These are phyloP conservation scores for Claviceps sp. DNA, from an alignment of 2,329 filamentous ascomycete species.

Conservation along the genomic window DNA sequence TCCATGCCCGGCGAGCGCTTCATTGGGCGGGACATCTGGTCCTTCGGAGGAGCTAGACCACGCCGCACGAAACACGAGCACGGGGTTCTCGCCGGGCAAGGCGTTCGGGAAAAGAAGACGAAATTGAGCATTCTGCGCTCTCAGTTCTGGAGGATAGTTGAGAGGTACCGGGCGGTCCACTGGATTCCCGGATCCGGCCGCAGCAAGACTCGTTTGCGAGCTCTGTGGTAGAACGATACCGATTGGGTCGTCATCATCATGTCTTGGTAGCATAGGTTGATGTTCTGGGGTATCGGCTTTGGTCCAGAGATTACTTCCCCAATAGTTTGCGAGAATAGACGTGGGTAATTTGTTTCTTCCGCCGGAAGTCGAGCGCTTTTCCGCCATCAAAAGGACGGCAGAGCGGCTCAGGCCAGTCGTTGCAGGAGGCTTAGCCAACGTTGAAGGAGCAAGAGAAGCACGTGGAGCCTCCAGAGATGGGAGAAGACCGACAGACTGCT, in stretches of 20 bases:
- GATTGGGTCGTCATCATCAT: conserved; percentile 27
- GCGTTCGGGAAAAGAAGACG: conserved; percentile 78
- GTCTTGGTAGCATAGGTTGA: conserved; percentile 18
- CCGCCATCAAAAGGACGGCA: conserved; percentile 68
- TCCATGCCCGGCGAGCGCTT: conserved; percentile 45
- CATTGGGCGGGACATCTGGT: conserved; percentile 25
- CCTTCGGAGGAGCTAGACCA: conserved; percentile 50
- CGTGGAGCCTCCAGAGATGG: conserved; percentile 31
- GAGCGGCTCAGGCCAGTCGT: conserved; percentile 77
- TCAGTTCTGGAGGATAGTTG: conserved; percentile 71
- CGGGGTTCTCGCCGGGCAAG: conserved; percentile 62
- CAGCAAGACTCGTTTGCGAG: conserved; percentile 15
- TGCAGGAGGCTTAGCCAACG: conserved; percentile 69
- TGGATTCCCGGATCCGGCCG: conserved; percentile 13
- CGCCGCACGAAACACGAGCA: conserved; percentile 84
- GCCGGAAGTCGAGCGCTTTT: conserved; percentile 51
- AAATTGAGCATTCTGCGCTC: conserved; percentile 85
- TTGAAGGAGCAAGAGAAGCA: conserved; percentile 65
- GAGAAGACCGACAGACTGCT: conserved; percentile 17
- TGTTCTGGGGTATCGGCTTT: conserved; percentile 14
- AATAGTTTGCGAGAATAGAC: conserved; percentile 82
- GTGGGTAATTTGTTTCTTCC: conserved; percentile 62
- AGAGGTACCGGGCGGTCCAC: conserved; percentile 47
- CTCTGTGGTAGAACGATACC: conserved; percentile 24
- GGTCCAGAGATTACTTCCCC: conserved; percentile 76